Conservation (phyloP, 2,329 filamentous ascomycete species). For the Aureobasidium namibiae region DNA sequence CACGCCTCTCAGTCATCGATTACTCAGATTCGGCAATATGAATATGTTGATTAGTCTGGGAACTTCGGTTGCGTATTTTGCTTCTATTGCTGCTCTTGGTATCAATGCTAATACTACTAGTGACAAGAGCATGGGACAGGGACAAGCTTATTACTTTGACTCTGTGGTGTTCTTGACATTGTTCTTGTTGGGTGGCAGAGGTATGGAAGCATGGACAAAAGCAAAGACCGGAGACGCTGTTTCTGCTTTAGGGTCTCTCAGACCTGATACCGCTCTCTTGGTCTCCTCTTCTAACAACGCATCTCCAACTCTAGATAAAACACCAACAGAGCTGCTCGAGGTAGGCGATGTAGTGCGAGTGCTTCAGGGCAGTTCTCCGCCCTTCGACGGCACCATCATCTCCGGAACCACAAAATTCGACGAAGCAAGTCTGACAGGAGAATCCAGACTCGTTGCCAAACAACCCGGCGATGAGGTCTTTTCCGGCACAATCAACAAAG, state of each 20-base stretch:
- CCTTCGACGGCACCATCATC: conserved; percentile 64
- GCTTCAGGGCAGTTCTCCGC: conserved; percentile 71
- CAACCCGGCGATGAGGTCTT: conserved; percentile 55
- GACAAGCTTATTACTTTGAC: conserved; percentile 61
- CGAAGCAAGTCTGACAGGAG: conserved; percentile 81
- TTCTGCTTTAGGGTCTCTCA: conserved; percentile 65
- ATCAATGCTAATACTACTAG: conserved; percentile 40
- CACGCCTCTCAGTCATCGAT: conserved; percentile 63
- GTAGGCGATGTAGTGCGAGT: conserved; percentile 54
- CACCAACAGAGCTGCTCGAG: conserved; percentile 56
- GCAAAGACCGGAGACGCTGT: conserved; percentile 83
- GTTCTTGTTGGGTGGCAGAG: conserved; percentile 67
- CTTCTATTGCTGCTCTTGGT: conserved; percentile 68
- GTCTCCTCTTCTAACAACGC: conserved; percentile 29
- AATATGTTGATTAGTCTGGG: conserved; percentile 87
- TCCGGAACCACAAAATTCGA: conserved; percentile 61
- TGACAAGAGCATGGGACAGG: conserved; percentile 14
- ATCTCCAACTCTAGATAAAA: conserved; percentile 21
- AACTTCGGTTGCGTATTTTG: conserved; percentile 78
- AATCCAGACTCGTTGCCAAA: conserved; percentile 62
- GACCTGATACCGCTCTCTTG: conserved; percentile 68
- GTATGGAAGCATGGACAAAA: conserved; percentile 85
- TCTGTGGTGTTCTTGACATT: conserved; percentile 87
- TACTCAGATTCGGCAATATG: conserved; percentile 95
- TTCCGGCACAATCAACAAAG: conserved; percentile 68